Conservation (phyloP, 306 rosid species). For the Boehmeria nivea region DNA sequence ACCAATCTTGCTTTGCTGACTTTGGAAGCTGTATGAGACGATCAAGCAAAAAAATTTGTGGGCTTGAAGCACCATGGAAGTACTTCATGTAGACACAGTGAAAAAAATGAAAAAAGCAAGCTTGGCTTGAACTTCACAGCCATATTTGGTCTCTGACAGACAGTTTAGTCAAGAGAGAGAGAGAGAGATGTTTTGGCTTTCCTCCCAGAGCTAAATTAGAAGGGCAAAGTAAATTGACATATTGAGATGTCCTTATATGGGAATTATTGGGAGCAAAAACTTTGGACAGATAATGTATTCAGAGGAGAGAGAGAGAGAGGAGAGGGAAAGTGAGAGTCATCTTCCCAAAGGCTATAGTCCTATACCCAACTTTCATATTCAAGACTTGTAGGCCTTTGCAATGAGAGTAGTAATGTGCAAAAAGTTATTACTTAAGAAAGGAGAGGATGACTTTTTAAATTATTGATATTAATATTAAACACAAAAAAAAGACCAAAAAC, state of each 20-base stretch:
- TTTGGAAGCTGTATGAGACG: not conserved
- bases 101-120: conserved; percentile 2
- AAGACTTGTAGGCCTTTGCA: conserved; percentile 16
- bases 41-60: not conserved
- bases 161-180: conserved; percentile 8
- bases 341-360: not conserved
- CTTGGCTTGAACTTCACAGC: conserved; percentile 13
- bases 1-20: conserved; percentile 13
- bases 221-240: not conserved
- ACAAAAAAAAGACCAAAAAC: conserved; percentile 6
- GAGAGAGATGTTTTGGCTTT: conserved; percentile 1
- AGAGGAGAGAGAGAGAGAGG: not conserved
- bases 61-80: not conserved
- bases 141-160: conserved; percentile 19
- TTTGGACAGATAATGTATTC: conserved; percentile 8
- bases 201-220: not conserved
- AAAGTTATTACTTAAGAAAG: not conserved
- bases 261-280: conserved; percentile 5
- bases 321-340: not conserved
- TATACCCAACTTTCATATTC: conserved; percentile 7
- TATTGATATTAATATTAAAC: not conserved
- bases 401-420: not conserved
- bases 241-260: not conserved
- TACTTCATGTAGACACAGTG: conserved; percentile 1
- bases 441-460: not conserved